Percentiles rank a stretch among this genome's conserved stretches.
Conservation (phyloP, 768 basidiomycete genomes). For the Mycena kentingensis region DNA sequence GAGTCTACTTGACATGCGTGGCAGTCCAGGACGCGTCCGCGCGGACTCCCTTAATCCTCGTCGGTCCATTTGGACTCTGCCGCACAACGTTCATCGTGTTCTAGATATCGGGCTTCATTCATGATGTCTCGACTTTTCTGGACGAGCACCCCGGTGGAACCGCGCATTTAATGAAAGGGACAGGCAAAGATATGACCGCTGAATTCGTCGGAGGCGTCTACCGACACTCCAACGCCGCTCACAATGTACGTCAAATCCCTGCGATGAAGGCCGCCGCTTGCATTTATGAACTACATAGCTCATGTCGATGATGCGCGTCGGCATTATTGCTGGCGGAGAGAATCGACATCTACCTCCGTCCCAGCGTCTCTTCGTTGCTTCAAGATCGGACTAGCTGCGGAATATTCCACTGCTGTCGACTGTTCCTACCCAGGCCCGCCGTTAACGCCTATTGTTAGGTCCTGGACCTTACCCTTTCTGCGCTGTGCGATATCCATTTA, state of each 20-base stretch:
- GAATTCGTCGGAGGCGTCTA: conserved; percentile 84
- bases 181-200: conserved; percentile 83
- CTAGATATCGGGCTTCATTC: conserved; percentile 77
- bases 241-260: conserved; percentile 39
- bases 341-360: conserved; percentile 16
- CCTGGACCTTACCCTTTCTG: no score
- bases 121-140: conserved; percentile 74
- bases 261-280: neutral
- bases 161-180: conserved; percentile 52
- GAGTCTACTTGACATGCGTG: neutral
- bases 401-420: no score
- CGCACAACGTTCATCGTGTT: neutral
- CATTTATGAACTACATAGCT: conserved; percentile 24
- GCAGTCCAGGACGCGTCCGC: conserved; percentile 70
- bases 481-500: no score
- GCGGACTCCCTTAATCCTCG: conserved; percentile 64
- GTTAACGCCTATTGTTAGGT: no score
- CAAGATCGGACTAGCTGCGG: no score
- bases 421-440: no score
- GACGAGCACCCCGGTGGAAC: conserved; percentile 82
- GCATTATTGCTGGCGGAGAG: conserved; percentile 43
- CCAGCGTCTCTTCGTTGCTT: conserved; percentile 18
- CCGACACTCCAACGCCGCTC: conserved; percentile 61
- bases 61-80: neutral
- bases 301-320: conserved; percentile 52